phyloP scores from a whole-genome alignment of 192 early-diverging fungal genomes.

The Entomortierella beljakovae region DNA sequence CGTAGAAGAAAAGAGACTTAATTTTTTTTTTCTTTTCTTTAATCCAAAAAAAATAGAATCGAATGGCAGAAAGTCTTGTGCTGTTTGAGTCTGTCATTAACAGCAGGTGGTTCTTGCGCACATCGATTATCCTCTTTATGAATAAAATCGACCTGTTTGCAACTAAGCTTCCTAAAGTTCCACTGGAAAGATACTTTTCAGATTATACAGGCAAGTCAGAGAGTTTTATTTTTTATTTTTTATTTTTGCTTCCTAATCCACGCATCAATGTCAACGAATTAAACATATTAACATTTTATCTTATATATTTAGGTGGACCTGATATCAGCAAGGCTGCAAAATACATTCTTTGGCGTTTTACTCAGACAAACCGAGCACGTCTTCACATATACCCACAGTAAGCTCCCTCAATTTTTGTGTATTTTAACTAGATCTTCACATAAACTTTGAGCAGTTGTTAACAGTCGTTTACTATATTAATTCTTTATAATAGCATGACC shows the following conservation, averaged over 20 bases:
- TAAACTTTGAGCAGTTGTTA: not conserved
- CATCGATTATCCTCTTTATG: conserved; percentile 92
- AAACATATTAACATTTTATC: not conserved
- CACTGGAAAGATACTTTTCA: conserved; percentile 86
- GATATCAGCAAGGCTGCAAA: conserved; percentile 86
- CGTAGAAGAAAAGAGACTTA: not conserved
- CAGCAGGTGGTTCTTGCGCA: conserved; percentile 92
- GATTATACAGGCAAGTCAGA: conserved; percentile 74
- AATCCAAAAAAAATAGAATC: conserved; percentile 78
- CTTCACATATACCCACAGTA: conserved; percentile 83
- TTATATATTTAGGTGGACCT: conserved; percentile 46
- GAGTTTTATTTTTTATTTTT: not conserved
- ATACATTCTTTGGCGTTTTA: conserved; percentile 91
- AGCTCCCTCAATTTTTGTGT: conserved; percentile 7
- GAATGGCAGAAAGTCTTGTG: conserved; percentile 91
- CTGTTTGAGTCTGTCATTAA: conserved; percentile 94
- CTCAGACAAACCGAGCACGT: conserved; percentile 81
- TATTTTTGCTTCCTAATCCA: not conserved
- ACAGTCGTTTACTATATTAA: not conserved
- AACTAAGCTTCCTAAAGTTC: conserved; percentile 80
- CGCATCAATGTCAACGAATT: too few species aligned
- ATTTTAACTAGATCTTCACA: not conserved
- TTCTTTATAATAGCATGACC: conserved; percentile 69
- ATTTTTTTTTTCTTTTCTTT: not conserved
- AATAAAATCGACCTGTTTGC: conserved; percentile 95